Base-by-base conservation (phyloP, 2,329 filamentous ascomycete species). In the Cladophialophora exuberans region DNA sequence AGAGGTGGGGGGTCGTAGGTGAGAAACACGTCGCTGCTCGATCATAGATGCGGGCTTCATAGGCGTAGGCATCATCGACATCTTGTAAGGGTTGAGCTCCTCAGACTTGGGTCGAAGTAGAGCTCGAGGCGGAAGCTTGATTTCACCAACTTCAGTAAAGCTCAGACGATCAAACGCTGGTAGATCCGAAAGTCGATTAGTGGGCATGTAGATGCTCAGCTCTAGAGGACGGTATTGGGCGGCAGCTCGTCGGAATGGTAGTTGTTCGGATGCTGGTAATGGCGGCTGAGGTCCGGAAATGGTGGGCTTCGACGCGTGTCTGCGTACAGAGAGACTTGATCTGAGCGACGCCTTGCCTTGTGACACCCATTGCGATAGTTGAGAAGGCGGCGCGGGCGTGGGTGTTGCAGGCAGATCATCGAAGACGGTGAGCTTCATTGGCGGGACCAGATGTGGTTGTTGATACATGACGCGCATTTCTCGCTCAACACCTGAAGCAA, bases 381-480 rank as follows among this genome's bases (percentile, higher is more conserved):
- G 70, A 22, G 68, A 69, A n/a, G 69, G 61, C 13, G 64, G 64
- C 33, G 67, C 64, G 41, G 65, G 62, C 6, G 67, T 55, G 33
- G 69, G 69, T 31, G 58, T 64, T 28, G 67, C 67, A 13, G 73
- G 72, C 18, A 73, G 66, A 48, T 73, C 67, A 63, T 75, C 70
- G 57, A 73, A 73, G 48, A 74, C 66, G 35, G 67, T 67, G 58
- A 76, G 65, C 62, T 72, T 75, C 73, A 76, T 77, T 5, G 75
- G 75, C 22, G 74, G 70, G 41, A 77, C 70, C 36, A 75, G 70
- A 62, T 72, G 71, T 56, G 76, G 76, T 62, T 78, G 75, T 50
- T 71, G 69, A 46, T 64, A 60, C 64, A 70, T 74, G 65, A 77
- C 66, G 63, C 69, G 64, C 72, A 76, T 74, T 54, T 74, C 70